Percentiles rank a stretch among this genome's conserved stretches.
phyloP scores from a whole-genome alignment of 139 green algal species.

The Astrephomene gubernaculifera region DNA sequence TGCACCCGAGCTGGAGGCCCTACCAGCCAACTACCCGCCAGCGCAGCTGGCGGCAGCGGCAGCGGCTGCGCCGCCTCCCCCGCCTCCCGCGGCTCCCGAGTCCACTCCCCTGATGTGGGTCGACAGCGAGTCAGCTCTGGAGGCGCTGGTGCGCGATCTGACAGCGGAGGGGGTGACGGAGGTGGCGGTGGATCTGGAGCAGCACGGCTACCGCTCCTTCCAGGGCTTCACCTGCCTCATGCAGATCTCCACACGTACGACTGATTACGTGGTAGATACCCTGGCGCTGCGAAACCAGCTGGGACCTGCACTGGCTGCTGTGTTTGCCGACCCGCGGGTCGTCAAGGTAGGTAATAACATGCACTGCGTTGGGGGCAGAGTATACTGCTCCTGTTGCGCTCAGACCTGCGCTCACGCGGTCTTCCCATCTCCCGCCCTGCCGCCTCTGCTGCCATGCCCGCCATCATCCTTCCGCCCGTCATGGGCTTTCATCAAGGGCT shows the following conservation, averaged over 20 bases:
- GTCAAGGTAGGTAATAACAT: constrained; percentile 71
- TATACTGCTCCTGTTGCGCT: neutral
- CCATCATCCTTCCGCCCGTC: too few species aligned
- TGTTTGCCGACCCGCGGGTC: constrained; percentile 77
- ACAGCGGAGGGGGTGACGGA: constrained; percentile 52
- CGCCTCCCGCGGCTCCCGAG: constrained; percentile 46
- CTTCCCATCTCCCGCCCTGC: neutral
- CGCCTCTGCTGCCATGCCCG: neutral
- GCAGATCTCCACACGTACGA: constrained; percentile 87
- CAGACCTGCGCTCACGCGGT: neutral
- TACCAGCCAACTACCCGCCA: constrained; percentile 61
- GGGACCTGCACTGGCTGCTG: constrained; percentile 63
- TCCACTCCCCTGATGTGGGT: constrained; percentile 68
- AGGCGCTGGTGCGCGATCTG: constrained; percentile 63
- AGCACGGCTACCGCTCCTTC: constrained; percentile 83
- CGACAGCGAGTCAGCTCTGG: constrained; percentile 62
- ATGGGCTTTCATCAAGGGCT: too few species aligned
- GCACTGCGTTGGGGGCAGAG: neutral
- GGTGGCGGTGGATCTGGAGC: constrained; percentile 92
- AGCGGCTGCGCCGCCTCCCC: neutral
- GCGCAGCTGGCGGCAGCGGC: constrained; percentile 42
- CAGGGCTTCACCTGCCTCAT: constrained; percentile 94
- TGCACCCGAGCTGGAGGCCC: constrained; percentile 51
- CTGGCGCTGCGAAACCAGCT: constrained; percentile 78
- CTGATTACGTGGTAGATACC: constrained; percentile 91